phyloP scores from a whole-genome alignment of 768 basidiomycete genomes.

The Leccinum olivaceopallidum region DNA sequence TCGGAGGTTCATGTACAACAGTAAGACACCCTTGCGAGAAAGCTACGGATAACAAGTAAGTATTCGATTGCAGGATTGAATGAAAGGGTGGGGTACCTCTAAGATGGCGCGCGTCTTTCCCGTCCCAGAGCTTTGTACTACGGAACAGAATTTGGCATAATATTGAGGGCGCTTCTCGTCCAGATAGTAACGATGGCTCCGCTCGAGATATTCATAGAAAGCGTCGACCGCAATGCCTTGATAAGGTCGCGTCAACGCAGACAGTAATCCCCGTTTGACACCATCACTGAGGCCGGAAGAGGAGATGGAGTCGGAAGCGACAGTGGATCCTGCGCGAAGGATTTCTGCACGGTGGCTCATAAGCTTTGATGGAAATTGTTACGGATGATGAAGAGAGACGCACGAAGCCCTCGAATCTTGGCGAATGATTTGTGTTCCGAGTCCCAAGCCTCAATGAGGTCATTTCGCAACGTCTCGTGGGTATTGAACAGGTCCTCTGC shows the following conservation, averaged over 20 bases:
- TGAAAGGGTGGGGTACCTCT: background rate
- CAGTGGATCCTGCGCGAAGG: no score
- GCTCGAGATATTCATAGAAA: no score
- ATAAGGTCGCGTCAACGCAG: no score
- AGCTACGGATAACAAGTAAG: background rate
- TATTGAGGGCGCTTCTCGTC: no score
- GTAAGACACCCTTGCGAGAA: background rate
- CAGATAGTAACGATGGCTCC: no score
- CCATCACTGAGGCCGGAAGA: no score
- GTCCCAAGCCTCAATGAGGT: background rate
- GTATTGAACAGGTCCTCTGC: background rate
- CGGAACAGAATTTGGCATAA: background rate
- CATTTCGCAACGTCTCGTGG: background rate
- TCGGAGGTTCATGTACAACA: background rate
- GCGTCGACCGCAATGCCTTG: no score
- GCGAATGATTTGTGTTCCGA: background rate
- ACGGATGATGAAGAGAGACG: background rate
- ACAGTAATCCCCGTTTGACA: no score
- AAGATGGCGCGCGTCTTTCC: background rate
- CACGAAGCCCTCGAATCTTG: background rate
- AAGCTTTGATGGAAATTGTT: no score
- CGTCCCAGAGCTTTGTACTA: background rate
- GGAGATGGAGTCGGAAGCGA: no score
- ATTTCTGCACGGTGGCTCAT: no score
- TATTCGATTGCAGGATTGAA: background rate